A percentile compares a stretch with the other conserved stretches of the same genome.
Conservation (phyloP, 345 rosid genomes). For the thale cress (Arabidopsis thaliana) region DNA sequence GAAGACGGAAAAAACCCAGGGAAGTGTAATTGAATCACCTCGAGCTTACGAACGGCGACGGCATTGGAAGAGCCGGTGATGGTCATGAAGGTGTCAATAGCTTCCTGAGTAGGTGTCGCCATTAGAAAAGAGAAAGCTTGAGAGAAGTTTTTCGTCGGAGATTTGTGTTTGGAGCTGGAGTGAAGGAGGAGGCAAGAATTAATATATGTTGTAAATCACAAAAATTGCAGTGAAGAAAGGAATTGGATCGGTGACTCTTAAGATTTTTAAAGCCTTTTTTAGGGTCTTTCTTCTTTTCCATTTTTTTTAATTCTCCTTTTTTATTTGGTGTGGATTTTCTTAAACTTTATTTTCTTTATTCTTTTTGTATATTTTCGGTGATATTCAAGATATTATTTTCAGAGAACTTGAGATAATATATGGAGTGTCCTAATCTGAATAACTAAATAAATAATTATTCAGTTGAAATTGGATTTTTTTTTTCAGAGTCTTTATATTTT, state of each 20-base stretch:
- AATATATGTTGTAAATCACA: background rate
- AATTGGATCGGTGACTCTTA: constrained; percentile 4
- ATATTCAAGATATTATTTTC: background rate
- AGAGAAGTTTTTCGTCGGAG: background rate
- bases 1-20: background rate
- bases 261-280: background rate
- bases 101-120: constrained; percentile 14
- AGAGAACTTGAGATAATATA: background rate
- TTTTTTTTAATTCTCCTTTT: background rate
- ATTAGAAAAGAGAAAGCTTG: background rate
- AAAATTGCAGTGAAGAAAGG: background rate
- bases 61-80: constrained; percentile 17
- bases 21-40: constrained; percentile 1
- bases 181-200: background rate
- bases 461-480: no score
- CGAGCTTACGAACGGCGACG: constrained; percentile 14
- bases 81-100: constrained; percentile 7
- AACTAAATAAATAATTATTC: no score
- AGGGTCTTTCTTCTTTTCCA: background rate
- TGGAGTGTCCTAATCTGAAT: background rate
- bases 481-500: no score
- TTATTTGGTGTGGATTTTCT: background rate
- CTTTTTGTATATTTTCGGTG: background rate
- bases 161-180: background rate
- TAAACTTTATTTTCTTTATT: background rate